Evolutionary conservation across 305 asterid genomes (phyloP).

Genomic region (Fraxinus xanthoxyloides): DNA sequence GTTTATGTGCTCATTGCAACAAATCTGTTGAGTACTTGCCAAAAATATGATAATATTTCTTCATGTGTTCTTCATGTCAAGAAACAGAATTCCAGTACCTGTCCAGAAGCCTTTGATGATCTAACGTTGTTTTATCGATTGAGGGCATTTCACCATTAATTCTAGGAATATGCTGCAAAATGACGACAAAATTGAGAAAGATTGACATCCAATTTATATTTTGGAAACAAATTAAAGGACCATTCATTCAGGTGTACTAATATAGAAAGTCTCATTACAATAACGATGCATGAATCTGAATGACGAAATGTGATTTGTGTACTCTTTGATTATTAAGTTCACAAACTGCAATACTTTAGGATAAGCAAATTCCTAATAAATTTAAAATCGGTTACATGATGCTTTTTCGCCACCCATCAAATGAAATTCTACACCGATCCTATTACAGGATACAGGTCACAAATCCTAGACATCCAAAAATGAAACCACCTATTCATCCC

Average conservation of each 20-base stretch:
- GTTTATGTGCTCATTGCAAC: neutral
- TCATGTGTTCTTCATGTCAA: neutral
- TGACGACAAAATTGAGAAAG: conserved; percentile 1
- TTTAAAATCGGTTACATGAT: neutral
- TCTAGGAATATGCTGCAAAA: conserved; percentile 84
- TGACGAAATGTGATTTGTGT: neutral
- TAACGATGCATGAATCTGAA: neutral
- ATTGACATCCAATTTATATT: neutral
- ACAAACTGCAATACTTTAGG: neutral
- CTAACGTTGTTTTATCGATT: conserved; percentile 79
- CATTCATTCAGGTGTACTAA: neutral
- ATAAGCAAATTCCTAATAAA: neutral
- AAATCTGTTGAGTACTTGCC: neutral
- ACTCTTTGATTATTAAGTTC: conserved; percentile 2
- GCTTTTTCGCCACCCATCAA: neutral
- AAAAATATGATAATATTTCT: neutral
- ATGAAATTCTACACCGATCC: neutral
- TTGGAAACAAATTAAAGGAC: conserved; percentile 17
- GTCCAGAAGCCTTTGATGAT: conserved; percentile 90
- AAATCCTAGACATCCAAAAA: neutral
- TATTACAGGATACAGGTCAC: neutral
- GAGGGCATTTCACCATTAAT: conserved; percentile 95
- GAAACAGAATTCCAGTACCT: conserved; percentile 46
- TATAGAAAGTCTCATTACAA: neutral
- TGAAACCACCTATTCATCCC: neutral